Evolutionary conservation across 306 rosid species (phyloP), one percentile per base, ranked within the genome.

Genomic region (Medicago ruthenica): DNA sequence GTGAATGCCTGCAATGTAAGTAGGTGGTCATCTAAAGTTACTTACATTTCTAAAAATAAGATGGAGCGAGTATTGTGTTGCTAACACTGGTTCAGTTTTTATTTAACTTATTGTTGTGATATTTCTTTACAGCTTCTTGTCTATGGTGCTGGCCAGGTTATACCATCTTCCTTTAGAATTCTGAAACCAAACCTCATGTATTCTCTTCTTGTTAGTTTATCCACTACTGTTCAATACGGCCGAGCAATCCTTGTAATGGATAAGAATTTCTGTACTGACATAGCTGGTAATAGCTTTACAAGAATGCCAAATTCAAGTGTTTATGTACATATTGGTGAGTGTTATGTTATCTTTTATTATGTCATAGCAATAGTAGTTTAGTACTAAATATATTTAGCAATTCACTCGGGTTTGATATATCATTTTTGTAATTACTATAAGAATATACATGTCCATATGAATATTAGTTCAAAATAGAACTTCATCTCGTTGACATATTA

Each of bases 1-100:
- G 87, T 82, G 42, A 83, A 89, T 76, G 85, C 87, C 79, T 94
- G 98, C 94, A 94, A 91, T 79, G 98, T 93, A 89, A 89, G 97
- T 89, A 76, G 82, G 83, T 88, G 74, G 61, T 75, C 60, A 71
- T 65, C 78, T 61, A 41, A 54, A 14, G 21, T 50, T 42, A 70
- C 63, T 12, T 39, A 75, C 11, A 58, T 13, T 40, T 71, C 71
- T 82, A 24, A 59, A 59, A 59, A 59, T 9, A 58, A 58, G 64
- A 24, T 27, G 36, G 8, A 59, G 65, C 3, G 39, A 22, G 39
- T 59, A 59, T 21, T 1, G 40, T 55, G 34, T 55, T 18, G 4
- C 31, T 15, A 16, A 18, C 3, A 48, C 55, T 9, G 4, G 62
- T 41, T 53, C 59, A 21, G n/a, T 63, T 66, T 81, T 73, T 79